Conservation (phyloP, 768 basidiomycete species). For the Boletus rubroflammeus region DNA sequence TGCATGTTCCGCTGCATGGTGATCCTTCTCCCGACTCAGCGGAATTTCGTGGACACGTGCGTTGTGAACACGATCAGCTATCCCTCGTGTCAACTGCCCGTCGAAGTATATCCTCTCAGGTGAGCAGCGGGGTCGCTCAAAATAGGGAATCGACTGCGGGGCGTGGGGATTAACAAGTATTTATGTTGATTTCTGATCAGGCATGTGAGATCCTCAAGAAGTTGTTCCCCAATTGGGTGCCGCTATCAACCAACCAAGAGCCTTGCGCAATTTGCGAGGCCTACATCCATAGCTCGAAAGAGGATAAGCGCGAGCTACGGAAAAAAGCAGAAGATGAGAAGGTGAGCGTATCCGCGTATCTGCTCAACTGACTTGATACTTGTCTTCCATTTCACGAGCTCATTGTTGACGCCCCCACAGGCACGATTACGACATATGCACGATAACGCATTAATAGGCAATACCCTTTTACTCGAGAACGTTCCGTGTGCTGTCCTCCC, state of each 20-base stretch:
- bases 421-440: slow-evolving; percentile 61
- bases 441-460: slow-evolving; percentile 48
- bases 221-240: slow-evolving; percentile 65
- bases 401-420: slow-evolving; percentile 35
- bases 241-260: slow-evolving; percentile 47
- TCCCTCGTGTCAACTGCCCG: slow-evolving; percentile 54
- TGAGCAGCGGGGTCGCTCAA: slow-evolving; percentile 24
- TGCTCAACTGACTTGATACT: not conserved
- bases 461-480: slow-evolving; percentile 44
- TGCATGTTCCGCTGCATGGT: slow-evolving; percentile 55
- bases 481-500: slow-evolving; percentile 58
- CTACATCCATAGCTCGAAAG: slow-evolving; percentile 49
- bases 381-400: slow-evolving; percentile 16
- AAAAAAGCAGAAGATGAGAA: slow-evolving; percentile 77
- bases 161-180: slow-evolving; percentile 14
- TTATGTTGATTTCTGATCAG: slow-evolving; percentile 35
- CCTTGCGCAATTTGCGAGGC: slow-evolving; percentile 64
- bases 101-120: slow-evolving; percentile 59
- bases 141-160: slow-evolving; percentile 11
- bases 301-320: slow-evolving; percentile 59
- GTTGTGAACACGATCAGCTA: slow-evolving; percentile 68
- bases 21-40: slow-evolving; percentile 68
- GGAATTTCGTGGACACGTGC: slow-evolving; percentile 56
- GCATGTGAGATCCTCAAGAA: slow-evolving; percentile 51
- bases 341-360: slow-evolving; percentile 37